These are phyloP conservation scores for Cyclostephanos invisitatus DNA, from an alignment of 108 stramenopile genomes.

Conservation along the genomic window DNA sequence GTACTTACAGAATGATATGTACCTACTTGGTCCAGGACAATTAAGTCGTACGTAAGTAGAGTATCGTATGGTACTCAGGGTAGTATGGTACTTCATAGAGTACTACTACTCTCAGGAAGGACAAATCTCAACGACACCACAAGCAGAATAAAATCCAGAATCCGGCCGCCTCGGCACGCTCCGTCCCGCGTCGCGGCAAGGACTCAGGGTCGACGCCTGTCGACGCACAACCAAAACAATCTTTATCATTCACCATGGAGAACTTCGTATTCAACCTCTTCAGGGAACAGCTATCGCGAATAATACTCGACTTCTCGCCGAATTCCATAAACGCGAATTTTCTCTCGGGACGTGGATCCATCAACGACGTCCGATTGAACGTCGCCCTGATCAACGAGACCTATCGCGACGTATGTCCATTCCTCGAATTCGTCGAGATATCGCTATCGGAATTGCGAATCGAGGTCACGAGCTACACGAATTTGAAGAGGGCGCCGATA, in stretches of 20 bases:
- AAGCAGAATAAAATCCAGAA: too few species aligned
- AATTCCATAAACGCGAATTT: slow-evolving; percentile 78
- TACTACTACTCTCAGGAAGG: too few species aligned
- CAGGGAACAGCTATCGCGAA: slow-evolving; percentile 77
- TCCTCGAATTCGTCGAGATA: slow-evolving; percentile 59
- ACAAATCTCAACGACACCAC: too few species aligned
- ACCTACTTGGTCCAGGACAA: too few species aligned
- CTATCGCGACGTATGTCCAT: slow-evolving; percentile 50
- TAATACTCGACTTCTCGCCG: slow-evolving; percentile 75
- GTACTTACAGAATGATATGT: too few species aligned
- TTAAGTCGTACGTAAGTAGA: too few species aligned
- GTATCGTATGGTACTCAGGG: too few species aligned
- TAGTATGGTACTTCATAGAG: too few species aligned
- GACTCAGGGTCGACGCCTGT: too few species aligned
- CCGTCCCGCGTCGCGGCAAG: too few species aligned
- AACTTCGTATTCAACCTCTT: slow-evolving; percentile 75
- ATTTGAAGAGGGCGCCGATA: slow-evolving; percentile 80
- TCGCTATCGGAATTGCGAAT: slow-evolving; percentile 66
- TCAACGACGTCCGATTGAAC: slow-evolving; percentile 65
- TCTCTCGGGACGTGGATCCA: slow-evolving; percentile 82
- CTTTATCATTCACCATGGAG: slow-evolving; percentile 78
- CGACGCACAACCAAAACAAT: too few species aligned
- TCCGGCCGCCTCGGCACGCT: too few species aligned
- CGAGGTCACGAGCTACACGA: slow-evolving; percentile 76
- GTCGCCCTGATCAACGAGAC: slow-evolving; percentile 62